Percentiles rank a stretch among this genome's conserved stretches.
Evolutionary conservation across 768 basidiomycete genomes (phyloP).

Genomic region (Sutorius australiensis): DNA sequence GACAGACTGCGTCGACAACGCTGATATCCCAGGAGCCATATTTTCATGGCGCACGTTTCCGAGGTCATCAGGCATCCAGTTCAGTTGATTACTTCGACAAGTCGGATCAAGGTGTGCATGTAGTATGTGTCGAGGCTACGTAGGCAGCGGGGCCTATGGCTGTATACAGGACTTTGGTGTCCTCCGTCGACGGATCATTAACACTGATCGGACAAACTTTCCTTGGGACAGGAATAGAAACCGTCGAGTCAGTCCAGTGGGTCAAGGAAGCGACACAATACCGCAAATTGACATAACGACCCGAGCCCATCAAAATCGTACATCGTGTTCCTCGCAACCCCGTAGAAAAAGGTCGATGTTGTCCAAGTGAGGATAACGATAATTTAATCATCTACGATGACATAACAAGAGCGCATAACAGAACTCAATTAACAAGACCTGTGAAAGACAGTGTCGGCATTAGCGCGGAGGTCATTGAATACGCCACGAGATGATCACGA

Average conservation of each 20-base stretch:
- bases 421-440: background rate
- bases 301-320: slow-evolving; percentile 13
- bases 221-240: no score
- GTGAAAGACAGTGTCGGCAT: background rate
- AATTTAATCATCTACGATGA: background rate
- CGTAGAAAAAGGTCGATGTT: no score
- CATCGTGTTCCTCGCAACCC: background rate
- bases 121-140: background rate
- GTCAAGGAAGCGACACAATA: background rate
- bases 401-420: background rate
- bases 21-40: no score
- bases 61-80: no score
- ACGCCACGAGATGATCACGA: background rate
- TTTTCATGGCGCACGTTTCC: no score
- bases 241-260: no score
- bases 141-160: background rate
- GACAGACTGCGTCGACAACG: background rate
- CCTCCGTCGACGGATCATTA: no score
- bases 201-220: no score
- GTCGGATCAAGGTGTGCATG: background rate
- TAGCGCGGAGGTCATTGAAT: background rate
- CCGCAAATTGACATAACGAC: background rate
- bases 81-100: no score
- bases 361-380: no score
- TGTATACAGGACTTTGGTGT: no score